Evolutionary conservation across 192 early-diverging fungal species (phyloP).

Genomic region (Linnemannia zychae): DNA sequence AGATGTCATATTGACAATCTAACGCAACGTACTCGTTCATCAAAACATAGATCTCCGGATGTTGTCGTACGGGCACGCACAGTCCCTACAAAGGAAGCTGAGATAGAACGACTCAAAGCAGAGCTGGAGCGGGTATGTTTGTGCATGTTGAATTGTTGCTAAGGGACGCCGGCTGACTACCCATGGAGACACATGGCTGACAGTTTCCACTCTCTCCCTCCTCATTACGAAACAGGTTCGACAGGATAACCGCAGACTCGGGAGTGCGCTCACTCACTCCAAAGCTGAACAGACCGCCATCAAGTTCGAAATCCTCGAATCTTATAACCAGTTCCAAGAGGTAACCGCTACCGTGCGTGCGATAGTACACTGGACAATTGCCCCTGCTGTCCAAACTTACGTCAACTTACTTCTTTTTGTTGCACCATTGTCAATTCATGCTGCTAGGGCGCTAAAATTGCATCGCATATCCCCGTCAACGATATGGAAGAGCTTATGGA

Average conservation of each 20-base stretch:
- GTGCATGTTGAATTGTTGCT: not conserved
- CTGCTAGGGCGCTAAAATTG: constrained; percentile 22
- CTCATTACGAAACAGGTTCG: constrained; percentile 19
- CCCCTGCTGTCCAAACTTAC: too few relatives aligned
- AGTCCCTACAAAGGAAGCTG: constrained; percentile 54
- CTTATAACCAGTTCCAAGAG: constrained; percentile 46
- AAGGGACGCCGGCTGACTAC: not conserved
- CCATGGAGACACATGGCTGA: not conserved
- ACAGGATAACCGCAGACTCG: constrained; percentile 45
- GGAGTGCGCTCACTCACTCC: constrained; percentile 35
- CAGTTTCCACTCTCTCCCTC: not conserved
- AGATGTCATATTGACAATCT: not conserved
- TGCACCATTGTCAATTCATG: not conserved
- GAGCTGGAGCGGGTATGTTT: constrained; percentile 30
- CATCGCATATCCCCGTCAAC: constrained; percentile 27
- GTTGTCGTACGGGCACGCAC: constrained; percentile 44
- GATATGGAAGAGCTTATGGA: constrained; percentile 30
- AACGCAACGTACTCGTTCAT: not conserved
- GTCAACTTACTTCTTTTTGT: not conserved
- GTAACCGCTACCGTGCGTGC: not conserved
- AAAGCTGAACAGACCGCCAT: constrained; percentile 41
- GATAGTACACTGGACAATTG: not conserved
- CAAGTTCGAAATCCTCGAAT: constrained; percentile 30
- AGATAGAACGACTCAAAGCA: constrained; percentile 49
- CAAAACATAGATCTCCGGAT: constrained; percentile 28